These are phyloP conservation scores for Myrmaecium sp. DNA, from an alignment of 2,329 filamentous ascomycete species.

Conservation along the genomic window DNA sequence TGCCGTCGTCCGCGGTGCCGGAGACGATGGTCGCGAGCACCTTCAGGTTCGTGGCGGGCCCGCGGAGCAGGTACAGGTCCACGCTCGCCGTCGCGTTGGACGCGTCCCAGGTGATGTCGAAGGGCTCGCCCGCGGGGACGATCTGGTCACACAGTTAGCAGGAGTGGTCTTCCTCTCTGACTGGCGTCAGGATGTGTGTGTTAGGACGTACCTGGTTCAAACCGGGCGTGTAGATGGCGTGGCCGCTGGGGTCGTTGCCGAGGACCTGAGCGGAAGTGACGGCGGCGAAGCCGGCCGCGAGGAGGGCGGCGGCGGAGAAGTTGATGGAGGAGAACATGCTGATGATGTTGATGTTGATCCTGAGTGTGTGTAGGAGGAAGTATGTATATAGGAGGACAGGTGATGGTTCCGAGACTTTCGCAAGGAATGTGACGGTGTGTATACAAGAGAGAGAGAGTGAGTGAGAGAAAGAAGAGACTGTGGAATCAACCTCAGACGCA, in stretches of 20 bases:
- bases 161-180: not conserved
- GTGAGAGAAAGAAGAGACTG: slow-evolving; percentile 8
- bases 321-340: slow-evolving; percentile 19
- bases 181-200: not conserved
- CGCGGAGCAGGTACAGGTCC: slow-evolving; percentile 43
- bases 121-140: slow-evolving; percentile 38
- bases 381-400: slow-evolving; percentile 7
- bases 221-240: slow-evolving; percentile 36
- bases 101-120: slow-evolving; percentile 41
- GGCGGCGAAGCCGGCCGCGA: slow-evolving; percentile 36
- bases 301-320: slow-evolving; percentile 30
- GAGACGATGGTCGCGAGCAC: slow-evolving; percentile 32
- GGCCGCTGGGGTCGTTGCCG: slow-evolving; percentile 25
- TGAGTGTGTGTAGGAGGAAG: slow-evolving; percentile 6
- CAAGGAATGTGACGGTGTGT: slow-evolving; percentile 11
- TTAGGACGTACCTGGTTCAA: slow-evolving; percentile 24
- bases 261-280: slow-evolving; percentile 16
- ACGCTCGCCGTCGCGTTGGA: slow-evolving; percentile 28
- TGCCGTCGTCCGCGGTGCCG: slow-evolving; percentile 37
- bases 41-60: slow-evolving; percentile 37
- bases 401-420: slow-evolving; percentile 2
- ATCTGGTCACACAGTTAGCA: slow-evolving; percentile 11
- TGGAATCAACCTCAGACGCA: too few relatives aligned
- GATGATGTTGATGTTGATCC: slow-evolving; percentile 4
- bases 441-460: slow-evolving; percentile 1